A percentile compares a stretch with the other conserved stretches of the same genome.
Conservation (phyloP, 1,284 basidiomycete species). For the Ganoderma lingzhi region DNA sequence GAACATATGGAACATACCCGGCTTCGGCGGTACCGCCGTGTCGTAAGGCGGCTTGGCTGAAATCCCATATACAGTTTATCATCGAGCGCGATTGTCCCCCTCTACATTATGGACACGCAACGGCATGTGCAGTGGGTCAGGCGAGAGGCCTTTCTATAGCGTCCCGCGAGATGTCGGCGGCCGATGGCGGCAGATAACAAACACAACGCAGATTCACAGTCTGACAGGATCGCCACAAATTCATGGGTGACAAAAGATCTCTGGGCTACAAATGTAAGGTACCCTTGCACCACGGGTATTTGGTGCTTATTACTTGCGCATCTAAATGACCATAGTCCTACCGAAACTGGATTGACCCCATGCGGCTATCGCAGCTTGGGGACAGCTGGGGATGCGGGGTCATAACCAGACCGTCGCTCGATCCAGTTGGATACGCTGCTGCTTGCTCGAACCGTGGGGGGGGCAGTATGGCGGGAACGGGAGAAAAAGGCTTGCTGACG, state of each 20-base stretch:
- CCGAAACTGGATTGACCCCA: constrained; percentile 1
- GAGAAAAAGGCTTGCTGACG: background rate
- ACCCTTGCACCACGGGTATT: background rate
- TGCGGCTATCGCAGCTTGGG: too few relatives aligned
- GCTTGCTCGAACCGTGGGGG: background rate
- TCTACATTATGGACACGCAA: background rate
- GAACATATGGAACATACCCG: constrained; percentile 4
- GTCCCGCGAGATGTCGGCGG: background rate
- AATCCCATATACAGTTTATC: background rate
- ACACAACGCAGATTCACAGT: background rate
- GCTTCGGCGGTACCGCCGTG: constrained; percentile 28
- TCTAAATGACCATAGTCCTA: background rate
- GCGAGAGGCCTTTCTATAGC: background rate
- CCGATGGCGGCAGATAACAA: background rate
- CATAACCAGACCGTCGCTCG: background rate
- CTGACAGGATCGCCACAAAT: background rate
- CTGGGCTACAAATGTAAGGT: background rate
- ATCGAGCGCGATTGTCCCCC: background rate
- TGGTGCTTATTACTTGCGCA: background rate
- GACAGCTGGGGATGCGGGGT: background rate
- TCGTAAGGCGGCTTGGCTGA: constrained; percentile 17
- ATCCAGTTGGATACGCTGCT: background rate
- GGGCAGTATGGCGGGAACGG: background rate
- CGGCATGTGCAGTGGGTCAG: background rate
- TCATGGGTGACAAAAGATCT: background rate